Percentiles rank a stretch among this genome's conserved stretches.
Evolutionary conservation across 345 rosid species (phyloP).

Genomic region (Zanthoxylum bungeanum): DNA sequence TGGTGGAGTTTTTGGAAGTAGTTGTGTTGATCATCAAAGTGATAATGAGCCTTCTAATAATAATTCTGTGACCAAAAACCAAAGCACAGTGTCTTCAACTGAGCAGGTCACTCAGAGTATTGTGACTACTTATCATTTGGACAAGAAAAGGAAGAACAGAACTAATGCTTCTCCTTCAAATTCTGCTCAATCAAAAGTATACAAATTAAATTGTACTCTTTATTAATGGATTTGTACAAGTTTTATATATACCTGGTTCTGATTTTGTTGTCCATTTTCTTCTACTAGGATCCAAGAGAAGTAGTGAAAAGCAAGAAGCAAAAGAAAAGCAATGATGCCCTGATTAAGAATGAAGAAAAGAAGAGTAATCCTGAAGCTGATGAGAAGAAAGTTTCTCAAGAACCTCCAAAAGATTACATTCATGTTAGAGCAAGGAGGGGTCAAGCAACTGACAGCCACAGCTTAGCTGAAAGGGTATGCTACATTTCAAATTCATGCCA

Average conservation of each 20-base stretch:
- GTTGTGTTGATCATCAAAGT: conserved; percentile 17
- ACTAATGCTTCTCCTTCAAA: conserved; percentile 19
- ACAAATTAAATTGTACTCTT: background rate
- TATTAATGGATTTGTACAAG: background rate
- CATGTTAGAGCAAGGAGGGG: conserved; percentile 88
- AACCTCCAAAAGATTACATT: conserved; percentile 58
- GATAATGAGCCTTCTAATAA: conserved; percentile 27
- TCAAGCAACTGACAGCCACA: conserved; percentile 78
- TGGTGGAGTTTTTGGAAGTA: conserved; percentile 9
- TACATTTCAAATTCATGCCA: background rate
- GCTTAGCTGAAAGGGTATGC: conserved; percentile 75
- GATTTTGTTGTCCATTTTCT: conserved; percentile 8
- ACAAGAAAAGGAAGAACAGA: conserved; percentile 34
- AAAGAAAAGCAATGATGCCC: conserved; percentile 31
- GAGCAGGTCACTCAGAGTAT: conserved; percentile 46
- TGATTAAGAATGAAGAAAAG: conserved; percentile 27
- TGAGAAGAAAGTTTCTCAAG: conserved; percentile 31
- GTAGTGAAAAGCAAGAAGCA: conserved; percentile 50
- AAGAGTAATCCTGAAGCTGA: conserved; percentile 23
- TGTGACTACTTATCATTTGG: conserved; percentile 7
- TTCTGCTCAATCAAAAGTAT: conserved; percentile 43
- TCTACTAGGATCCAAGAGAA: conserved; percentile 35
- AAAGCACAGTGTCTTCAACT: conserved; percentile 39
- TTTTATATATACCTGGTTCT: background rate
- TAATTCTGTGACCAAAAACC: conserved; percentile 32